Conservation (phyloP, 2,329 filamentous ascomycete species). For the Camptophora hylomeconis region DNA sequence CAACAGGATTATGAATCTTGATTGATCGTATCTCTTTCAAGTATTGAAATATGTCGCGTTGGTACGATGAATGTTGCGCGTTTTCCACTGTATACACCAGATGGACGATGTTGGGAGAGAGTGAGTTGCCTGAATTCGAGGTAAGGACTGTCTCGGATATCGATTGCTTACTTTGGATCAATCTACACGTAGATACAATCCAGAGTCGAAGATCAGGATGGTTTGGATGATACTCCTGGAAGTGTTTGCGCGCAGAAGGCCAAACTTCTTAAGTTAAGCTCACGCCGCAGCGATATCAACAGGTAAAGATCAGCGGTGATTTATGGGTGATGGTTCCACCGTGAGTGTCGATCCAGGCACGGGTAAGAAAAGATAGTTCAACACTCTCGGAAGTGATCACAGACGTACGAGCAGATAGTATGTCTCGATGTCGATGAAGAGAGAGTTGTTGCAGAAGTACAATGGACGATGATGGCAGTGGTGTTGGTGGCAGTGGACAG, state of each 20-base stretch:
- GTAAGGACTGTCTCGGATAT: constrained; percentile 1
- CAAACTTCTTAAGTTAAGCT: not conserved
- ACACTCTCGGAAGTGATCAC: not conserved
- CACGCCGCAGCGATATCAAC: constrained; percentile 1
- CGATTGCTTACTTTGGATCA: constrained; percentile 1
- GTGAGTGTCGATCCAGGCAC: constrained; percentile 6
- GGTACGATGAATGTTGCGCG: not conserved
- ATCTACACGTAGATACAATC: not conserved
- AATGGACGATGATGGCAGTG: too few species aligned
- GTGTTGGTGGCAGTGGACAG: constrained; percentile 1
- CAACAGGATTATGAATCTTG: not conserved
- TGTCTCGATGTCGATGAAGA: constrained; percentile 1
- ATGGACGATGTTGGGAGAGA: not conserved
- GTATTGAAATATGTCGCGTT: too few species aligned
- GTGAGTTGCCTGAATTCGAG: too few species aligned
- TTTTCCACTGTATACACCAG: not conserved
- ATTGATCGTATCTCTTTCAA: not conserved
- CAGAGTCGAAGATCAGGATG: not conserved
- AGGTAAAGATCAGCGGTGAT: constrained; percentile 2
- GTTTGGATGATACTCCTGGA: not conserved
- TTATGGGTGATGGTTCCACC: constrained; percentile 1
- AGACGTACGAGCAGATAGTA: not conserved
- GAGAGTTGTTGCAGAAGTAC: constrained; percentile 1
- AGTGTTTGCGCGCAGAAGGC: not conserved
- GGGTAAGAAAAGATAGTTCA: constrained; percentile 1